Conservation (phyloP, 23 red algal genomes). For the Gracilaria vermiculophylla region DNA sequence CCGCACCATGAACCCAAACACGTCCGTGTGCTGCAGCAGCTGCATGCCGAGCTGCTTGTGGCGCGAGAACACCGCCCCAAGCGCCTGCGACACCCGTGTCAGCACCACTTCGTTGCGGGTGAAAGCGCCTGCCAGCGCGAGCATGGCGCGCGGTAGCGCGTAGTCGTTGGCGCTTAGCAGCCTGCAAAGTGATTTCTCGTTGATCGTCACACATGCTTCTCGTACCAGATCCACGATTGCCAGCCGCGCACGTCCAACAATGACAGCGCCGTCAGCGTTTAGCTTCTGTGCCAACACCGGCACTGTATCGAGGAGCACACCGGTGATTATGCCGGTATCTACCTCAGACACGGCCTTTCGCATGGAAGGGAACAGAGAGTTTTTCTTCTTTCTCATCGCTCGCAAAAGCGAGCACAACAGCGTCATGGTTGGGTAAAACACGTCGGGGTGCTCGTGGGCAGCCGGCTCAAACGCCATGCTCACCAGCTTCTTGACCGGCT, state of each 20-base stretch:
- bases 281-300: not conserved
- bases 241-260: slow-evolving; percentile 8
- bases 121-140: not conserved
- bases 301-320: not conserved
- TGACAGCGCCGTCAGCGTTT: not conserved
- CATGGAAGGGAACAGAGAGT: slow-evolving; percentile 12
- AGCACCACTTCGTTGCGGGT: slow-evolving; percentile 13
- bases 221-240: slow-evolving; percentile 28
- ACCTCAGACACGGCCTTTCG: not conserved
- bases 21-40: not conserved
- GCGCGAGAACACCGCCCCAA: not conserved
- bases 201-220: slow-evolving; percentile 2
- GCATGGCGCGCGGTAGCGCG: not conserved
- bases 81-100: slow-evolving; percentile 8
- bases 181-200: not conserved
- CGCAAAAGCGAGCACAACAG: slow-evolving; percentile 21
- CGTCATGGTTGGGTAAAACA: slow-evolving; percentile 25
- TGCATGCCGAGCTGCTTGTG: not conserved
- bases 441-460: not conserved
- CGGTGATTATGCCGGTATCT: not conserved
- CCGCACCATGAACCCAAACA: slow-evolving; percentile 1
- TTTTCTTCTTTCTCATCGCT: slow-evolving; percentile 17
- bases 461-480: not conserved
- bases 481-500: not conserved
- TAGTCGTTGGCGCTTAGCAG: slow-evolving; percentile 3